Base-by-base conservation (phyloP, 306 rosid genomes). In the Lablab purpureus region DNA sequence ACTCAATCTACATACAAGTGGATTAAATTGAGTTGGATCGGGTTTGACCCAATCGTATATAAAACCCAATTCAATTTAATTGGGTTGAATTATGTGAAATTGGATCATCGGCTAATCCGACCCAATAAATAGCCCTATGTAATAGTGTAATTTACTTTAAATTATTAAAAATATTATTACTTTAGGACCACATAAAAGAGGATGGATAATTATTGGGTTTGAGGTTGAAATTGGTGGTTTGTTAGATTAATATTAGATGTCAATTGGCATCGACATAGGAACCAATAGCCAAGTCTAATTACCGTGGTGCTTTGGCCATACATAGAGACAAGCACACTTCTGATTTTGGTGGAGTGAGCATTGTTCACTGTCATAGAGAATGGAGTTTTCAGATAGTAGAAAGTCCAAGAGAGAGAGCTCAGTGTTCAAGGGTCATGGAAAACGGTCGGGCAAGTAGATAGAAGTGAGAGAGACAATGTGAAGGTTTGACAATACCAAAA, bases 321-420 rank as follows among this genome's bases (percentile, higher is more conserved):
- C 36, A 32, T 5, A 32, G 36, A 32, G 22, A 19, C 65, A 64
- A 9, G 27, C 70, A 52, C 36, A 50, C 30, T 52, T 52, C 50
- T 52, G 63, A 72, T 72, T 62, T 6, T 34, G 9, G 47, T 64
- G 25, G 8, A 64, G 70, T 34, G 46, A 64, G 67, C 47, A 17
- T 17, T 64, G 34, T 27, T 10, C 36, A 75, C 62, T 62, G 28
- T 25, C 10, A 40, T 0, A 25, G 54, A 13, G 25, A 78, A 25
- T 25, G 54, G 10, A 7, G 23, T 74, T 71, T 69, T 28, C 40
- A 55, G 68, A 63, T 72, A 40, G 23, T 41, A 71, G 12, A 60
- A 41, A 22, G 67, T 82, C 83, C 36, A 54, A 68, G 52, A 75
- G 15, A 63, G 77, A 78, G 71, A 75, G 79, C 67, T 55, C 83